A percentile compares a stretch with the other conserved stretches of the same genome.
phyloP scores from a whole-genome alignment of 139 green algal species.

The Picochlorum costavermella region DNA sequence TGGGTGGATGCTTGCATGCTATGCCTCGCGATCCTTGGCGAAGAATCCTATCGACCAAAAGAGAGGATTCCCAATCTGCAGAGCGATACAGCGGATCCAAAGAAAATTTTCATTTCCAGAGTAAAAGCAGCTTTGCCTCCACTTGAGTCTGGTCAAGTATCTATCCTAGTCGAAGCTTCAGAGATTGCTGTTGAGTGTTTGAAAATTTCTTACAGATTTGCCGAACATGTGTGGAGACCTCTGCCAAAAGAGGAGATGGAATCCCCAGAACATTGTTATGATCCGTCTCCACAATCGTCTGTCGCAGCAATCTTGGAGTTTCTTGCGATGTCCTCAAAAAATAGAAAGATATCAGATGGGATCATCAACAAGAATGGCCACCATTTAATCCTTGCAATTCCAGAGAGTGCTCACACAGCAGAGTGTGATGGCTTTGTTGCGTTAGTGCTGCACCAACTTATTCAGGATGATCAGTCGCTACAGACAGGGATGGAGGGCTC shows the following conservation, averaged over 20 bases:
- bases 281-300: neutral
- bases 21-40: too few relatives aligned
- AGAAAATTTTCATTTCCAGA: too few relatives aligned
- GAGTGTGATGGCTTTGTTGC: slow-evolving; percentile 58
- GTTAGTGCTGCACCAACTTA: slow-evolving; percentile 72
- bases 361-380: slow-evolving; percentile 48
- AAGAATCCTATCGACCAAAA: too few relatives aligned
- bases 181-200: too few relatives aligned
- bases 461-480: slow-evolving; percentile 84
- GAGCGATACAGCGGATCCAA: too few relatives aligned
- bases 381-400: slow-evolving; percentile 65
- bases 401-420: slow-evolving; percentile 38
- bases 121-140: too few relatives aligned
- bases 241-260: neutral
- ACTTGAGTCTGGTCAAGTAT: too few relatives aligned
- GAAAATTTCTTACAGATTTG: too few relatives aligned
- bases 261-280: neutral
- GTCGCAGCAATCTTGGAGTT: slow-evolving; percentile 67
- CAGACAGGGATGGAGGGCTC: slow-evolving; percentile 85
- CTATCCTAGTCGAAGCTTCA: too few relatives aligned
- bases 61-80: too few relatives aligned
- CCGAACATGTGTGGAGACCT: neutral
- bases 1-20: too few relatives aligned
- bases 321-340: slow-evolving; percentile 59
- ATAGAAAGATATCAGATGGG: slow-evolving; percentile 52